Evolutionary conservation across 768 basidiomycete species (phyloP), one percentile per base, ranked within the genome.

Genomic region (Tricholoma hemisulphureum): DNA sequence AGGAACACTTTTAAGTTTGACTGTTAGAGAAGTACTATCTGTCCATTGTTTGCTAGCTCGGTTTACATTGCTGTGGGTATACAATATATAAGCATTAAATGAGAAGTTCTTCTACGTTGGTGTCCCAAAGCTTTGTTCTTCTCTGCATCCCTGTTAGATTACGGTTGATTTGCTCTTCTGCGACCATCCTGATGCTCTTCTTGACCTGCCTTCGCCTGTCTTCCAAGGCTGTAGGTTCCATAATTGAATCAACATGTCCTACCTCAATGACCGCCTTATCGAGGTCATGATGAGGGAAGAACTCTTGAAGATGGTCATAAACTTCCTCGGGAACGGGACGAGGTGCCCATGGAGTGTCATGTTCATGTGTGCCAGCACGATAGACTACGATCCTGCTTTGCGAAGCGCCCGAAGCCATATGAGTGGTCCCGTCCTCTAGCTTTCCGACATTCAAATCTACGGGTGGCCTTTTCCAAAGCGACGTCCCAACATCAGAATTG

Each of bases 241-340:
- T 24, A 18, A 28, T 14, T n/a, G 80, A 8, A 78, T 83, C 46
- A 75, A 76, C 31, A 75, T 78, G 26, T 77, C 77, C 74, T 26
- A 81, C 77, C 56, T 89, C 83, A 53, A 90, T 83, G 59, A 96
- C 82, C 1, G 90, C 88, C 65, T 89, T 86, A 68, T 97, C 93
- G 51, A 97, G 82, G 66, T 96, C 87, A 68, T 93, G 89, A 56
- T 87, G 81, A 14, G 94, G 94, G 77, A 98, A 98, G 74, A 88
- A 96, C 35, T 83, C 82, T 57, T 93, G 85, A 14, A 98, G 77
- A 55, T 89, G 79, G 34, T 91, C 83, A 67, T 90, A 88, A 31
- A 97, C 87, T 57, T 88, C 86, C 65, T 91, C 89, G 2, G 89
- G 80, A 50, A 80, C 79, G 7, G 93, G 93, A 63, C 91, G 85